Percentiles rank a stretch among this genome's conserved stretches.
Conservation (phyloP, 805 yeast genomes). For the Myxozyma sirexii region DNA sequence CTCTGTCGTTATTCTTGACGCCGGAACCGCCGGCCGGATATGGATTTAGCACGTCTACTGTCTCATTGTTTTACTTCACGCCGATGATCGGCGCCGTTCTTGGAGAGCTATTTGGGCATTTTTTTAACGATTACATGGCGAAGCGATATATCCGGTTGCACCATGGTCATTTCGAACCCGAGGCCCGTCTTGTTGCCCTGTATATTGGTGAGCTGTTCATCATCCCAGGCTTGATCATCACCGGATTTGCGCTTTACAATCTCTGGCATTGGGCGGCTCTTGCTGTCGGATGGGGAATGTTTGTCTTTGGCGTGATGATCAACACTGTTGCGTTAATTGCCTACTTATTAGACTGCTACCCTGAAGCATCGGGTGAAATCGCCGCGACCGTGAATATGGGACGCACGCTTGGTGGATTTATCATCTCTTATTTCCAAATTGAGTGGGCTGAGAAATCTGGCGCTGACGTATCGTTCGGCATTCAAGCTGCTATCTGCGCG, state of each 20-base stretch:
- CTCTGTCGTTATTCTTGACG: slow-evolving; percentile 5
- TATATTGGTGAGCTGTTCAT: slow-evolving; percentile 4
- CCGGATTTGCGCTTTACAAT: slow-evolving; percentile 9
- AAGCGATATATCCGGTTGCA: slow-evolving; percentile 9
- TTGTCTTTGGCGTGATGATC: slow-evolving; percentile 12
- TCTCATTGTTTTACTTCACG: slow-evolving; percentile 11
- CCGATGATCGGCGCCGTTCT: slow-evolving; percentile 14
- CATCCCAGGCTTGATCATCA: slow-evolving; percentile 9
- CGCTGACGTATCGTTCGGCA: slow-evolving; percentile 5
- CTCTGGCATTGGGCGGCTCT: slow-evolving; percentile 11
- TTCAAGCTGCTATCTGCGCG: slow-evolving; percentile 6
- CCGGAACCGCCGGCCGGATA: slow-evolving; percentile 11
- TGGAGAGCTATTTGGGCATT: slow-evolving; percentile 13
- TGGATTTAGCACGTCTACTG: slow-evolving; percentile 3
- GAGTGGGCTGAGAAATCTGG: slow-evolving; percentile 12
- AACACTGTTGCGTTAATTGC: slow-evolving; percentile 9
- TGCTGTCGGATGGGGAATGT: slow-evolving; percentile 18
- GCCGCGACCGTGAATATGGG: slow-evolving; percentile 8
- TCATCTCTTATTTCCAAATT: slow-evolving; percentile 8
- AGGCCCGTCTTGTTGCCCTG: slow-evolving; percentile 4
- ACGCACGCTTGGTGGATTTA: slow-evolving; percentile 11
- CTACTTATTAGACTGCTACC: slow-evolving; percentile 10
- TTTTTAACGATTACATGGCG: slow-evolving; percentile 10
- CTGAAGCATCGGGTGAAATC: slow-evolving; percentile 16
- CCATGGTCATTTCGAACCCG: slow-evolving; percentile 15